phyloP scores from a whole-genome alignment of 768 basidiomycete genomes.

The Albatrellus ellisii region DNA sequence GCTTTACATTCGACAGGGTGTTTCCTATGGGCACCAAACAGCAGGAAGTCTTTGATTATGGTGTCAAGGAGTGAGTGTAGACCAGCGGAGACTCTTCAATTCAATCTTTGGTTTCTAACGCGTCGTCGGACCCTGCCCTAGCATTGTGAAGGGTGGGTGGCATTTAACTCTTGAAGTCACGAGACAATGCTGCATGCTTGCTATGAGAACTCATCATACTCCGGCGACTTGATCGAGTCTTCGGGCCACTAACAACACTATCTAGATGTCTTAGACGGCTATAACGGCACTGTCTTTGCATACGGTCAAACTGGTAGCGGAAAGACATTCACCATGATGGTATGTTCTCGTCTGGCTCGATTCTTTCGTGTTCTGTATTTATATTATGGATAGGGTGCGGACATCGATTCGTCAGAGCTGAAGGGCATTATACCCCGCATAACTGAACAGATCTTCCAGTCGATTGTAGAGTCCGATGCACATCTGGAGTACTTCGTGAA shows the following conservation, averaged over 20 bases:
- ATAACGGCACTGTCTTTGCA: conserved; percentile 92
- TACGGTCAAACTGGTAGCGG: conserved; percentile 84
- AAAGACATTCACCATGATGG: conserved; percentile 99
- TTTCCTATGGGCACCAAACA: conserved; percentile 90
- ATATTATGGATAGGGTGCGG: conserved; percentile 57
- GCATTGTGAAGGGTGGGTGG: conserved; percentile 75
- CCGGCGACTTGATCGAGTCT: too few relatives aligned
- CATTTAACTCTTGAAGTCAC: neutral
- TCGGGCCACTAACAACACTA: conserved; percentile 1
- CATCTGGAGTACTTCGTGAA: conserved; percentile 98
- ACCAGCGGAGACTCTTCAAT: neutral
- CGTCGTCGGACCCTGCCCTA: conserved; percentile 16
- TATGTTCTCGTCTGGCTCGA: conserved; percentile 18
- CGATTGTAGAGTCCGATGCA: conserved; percentile 89
- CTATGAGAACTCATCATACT: too few relatives aligned
- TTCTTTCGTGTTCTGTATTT: neutral
- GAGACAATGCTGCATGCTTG: too few relatives aligned
- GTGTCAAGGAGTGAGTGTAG: conserved; percentile 83
- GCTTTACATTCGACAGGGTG: conserved; percentile 95
- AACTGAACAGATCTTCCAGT: conserved; percentile 97
- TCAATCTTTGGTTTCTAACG: neutral
- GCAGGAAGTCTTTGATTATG: conserved; percentile 94
- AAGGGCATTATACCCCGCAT: conserved; percentile 97
- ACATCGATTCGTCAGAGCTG: conserved; percentile 88
- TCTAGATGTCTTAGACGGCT: conserved; percentile 93